phyloP scores from a whole-genome alignment of 441 rosid species.

The Cnidoscolus chayamansa region DNA sequence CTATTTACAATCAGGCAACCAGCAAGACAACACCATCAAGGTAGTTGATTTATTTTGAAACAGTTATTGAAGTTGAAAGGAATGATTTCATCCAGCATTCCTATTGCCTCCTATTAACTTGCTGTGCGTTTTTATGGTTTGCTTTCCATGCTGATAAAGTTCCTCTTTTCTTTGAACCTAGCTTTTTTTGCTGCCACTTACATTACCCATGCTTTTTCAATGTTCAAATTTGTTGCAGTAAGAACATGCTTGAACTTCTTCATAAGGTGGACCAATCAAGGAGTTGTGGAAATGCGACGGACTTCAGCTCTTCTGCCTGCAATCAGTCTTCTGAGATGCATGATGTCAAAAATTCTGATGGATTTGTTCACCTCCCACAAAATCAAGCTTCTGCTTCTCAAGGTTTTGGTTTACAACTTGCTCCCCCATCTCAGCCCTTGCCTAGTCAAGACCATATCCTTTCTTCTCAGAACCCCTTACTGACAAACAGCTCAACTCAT shows the following conservation, averaged over 20 bases:
- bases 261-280: slow-evolving; percentile 72
- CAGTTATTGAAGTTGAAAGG: neutral
- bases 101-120: neutral
- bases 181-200: neutral
- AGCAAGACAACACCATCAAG: slow-evolving; percentile 47
- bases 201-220: neutral
- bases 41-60: slow-evolving; percentile 32
- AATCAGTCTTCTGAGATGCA: slow-evolving; percentile 42
- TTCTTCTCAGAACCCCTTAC: slow-evolving; percentile 36
- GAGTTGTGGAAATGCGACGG: slow-evolving; percentile 43
- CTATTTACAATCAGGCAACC: slow-evolving; percentile 37
- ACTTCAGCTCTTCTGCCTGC: slow-evolving; percentile 42
- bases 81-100: slow-evolving; percentile 1
- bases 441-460: slow-evolving; percentile 33
- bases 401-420: slow-evolving; percentile 76
- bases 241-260: slow-evolving; percentile 85
- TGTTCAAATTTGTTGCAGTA: slow-evolving; percentile 39
- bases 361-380: slow-evolving; percentile 47
- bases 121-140: neutral
- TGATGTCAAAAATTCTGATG: slow-evolving; percentile 49
- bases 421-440: slow-evolving; percentile 72
- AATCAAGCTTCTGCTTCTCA: slow-evolving; percentile 58
- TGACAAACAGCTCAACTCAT: slow-evolving; percentile 21
- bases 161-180: neutral
- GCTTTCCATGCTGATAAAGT: neutral